Conservation (phyloP, 306 rosid species). For the Vigna angularis region DNA sequence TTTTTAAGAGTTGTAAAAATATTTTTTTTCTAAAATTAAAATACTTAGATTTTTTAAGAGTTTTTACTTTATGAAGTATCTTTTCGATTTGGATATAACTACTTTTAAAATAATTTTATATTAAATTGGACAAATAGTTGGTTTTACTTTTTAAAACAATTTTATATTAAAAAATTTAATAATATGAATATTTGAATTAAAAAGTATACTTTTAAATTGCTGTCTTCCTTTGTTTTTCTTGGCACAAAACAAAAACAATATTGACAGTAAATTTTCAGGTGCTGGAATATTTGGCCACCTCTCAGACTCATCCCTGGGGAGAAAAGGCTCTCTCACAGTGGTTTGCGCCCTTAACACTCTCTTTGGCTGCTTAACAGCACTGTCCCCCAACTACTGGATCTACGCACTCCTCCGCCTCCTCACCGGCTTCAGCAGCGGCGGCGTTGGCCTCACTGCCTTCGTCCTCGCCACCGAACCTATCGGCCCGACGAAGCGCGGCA, state of each 20-base stretch:
- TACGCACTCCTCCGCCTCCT: constrained; percentile 78
- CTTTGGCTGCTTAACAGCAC: constrained; percentile 79
- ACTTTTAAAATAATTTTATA: too few species aligned
- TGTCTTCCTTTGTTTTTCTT: too few species aligned
- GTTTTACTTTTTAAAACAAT: too few species aligned
- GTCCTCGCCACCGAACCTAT: constrained; percentile 86
- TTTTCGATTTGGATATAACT: too few species aligned
- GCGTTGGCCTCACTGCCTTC: constrained; percentile 86
- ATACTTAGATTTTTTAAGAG: too few species aligned
- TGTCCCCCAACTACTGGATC: constrained; percentile 64
- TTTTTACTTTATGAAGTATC: too few species aligned
- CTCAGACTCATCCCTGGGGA: constrained; percentile 82
- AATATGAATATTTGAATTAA: too few species aligned
- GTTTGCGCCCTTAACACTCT: constrained; percentile 77
- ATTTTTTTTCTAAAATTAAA: too few species aligned
- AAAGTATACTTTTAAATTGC: too few species aligned
- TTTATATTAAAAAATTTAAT: too few species aligned
- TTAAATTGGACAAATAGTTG: too few species aligned
- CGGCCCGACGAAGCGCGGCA: constrained; percentile 76
- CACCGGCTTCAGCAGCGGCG: constrained; percentile 85
- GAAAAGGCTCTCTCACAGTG: constrained; percentile 76
- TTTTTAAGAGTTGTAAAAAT: too few species aligned
- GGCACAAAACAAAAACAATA: background rate
- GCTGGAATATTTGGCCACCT: constrained; percentile 94
- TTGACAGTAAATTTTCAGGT: constrained; percentile 56